Evolutionary conservation across 805 yeast species (phyloP).

Genomic region (Candida incommunis): DNA sequence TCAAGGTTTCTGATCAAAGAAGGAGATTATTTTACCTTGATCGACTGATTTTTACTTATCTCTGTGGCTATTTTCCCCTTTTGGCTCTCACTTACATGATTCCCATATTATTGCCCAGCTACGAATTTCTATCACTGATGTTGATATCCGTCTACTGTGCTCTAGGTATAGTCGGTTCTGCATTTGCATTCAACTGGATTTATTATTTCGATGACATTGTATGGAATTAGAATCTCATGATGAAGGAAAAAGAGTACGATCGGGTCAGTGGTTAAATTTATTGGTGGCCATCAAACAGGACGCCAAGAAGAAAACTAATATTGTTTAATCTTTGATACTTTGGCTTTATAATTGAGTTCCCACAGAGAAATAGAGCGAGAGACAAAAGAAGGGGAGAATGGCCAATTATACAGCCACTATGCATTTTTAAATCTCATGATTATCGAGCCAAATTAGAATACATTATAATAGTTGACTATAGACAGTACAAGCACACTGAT

Average conservation of each 20-base stretch:
- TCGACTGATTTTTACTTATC: conserved; percentile 51
- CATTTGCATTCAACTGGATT: conserved; percentile 82
- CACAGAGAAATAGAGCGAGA: too few relatives aligned
- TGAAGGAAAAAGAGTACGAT: too few relatives aligned
- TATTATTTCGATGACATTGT: conserved; percentile 61
- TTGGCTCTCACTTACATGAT: conserved; percentile 43
- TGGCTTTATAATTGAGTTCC: too few relatives aligned
- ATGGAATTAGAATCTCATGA: conserved; percentile 9
- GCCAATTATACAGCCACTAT: too few relatives aligned
- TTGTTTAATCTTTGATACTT: too few relatives aligned
- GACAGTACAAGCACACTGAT: too few relatives aligned
- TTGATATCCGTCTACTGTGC: conserved; percentile 75
- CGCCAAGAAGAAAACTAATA: too few relatives aligned
- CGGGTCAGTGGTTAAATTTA: too few relatives aligned
- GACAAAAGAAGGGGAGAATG: too few relatives aligned
- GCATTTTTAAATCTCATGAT: too few relatives aligned
- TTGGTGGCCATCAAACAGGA: too few relatives aligned
- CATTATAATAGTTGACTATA: too few relatives aligned
- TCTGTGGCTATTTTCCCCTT: conserved; percentile 53
- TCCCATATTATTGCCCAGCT: conserved; percentile 36
- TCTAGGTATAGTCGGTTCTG: conserved; percentile 69
- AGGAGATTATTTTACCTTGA: conserved; percentile 46
- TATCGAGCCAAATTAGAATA: not conserved
- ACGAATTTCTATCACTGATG: conserved; percentile 71
- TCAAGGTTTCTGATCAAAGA: conserved; percentile 12